Base-by-base conservation (phyloP, 495 filamentous ascomycete species). In the Daldinia grandis region DNA sequence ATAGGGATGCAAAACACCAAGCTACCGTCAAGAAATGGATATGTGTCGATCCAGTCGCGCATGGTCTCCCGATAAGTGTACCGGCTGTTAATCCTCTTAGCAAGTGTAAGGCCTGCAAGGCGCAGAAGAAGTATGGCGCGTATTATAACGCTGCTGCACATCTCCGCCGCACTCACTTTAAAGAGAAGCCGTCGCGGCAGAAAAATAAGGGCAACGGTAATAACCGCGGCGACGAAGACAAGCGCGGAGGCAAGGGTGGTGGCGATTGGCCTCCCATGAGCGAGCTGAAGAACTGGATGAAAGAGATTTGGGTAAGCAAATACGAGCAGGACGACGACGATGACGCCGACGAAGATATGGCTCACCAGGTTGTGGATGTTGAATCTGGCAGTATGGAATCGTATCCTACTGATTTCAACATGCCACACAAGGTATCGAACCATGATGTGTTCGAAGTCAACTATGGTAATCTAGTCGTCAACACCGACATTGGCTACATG, bases 91-190 rank as follows among this genome's bases (percentile, higher is more conserved):
- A 93, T 67, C 76, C 85, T 15, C 85, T 98, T 5, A 81, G 85
- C n/a, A 92, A 90, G 66, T 99, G 95, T 86, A 97, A 97, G 77
- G 88, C 91, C 40, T 99, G 95, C 68, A 85, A 85, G 9, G 86
- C 86, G 25, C 80, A 84, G 54, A 98, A 97, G 81, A 85, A 83
- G 61, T 99, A 99, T 73, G 91, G 91, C 4, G 92, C 91, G 24
- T 97, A 99, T 78, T 98, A 99, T 76, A 99, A 99, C 71, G 95
- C 95, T 1, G 93, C 94, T 2, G 95, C 94, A 0, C 95, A 98
- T 76, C 85, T 99, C 14, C 88, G 94, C 19, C 88, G 95, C 19
- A 92, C 92, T 15, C 95, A 99, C 76, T 99, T 98, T 83, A 82
- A 79, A 50, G 71, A 80, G 66, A 82, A 81, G 74, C 76, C 78